phyloP scores from a whole-genome alignment of 257 asterid genomes.

The Ehretia macrophylla region DNA sequence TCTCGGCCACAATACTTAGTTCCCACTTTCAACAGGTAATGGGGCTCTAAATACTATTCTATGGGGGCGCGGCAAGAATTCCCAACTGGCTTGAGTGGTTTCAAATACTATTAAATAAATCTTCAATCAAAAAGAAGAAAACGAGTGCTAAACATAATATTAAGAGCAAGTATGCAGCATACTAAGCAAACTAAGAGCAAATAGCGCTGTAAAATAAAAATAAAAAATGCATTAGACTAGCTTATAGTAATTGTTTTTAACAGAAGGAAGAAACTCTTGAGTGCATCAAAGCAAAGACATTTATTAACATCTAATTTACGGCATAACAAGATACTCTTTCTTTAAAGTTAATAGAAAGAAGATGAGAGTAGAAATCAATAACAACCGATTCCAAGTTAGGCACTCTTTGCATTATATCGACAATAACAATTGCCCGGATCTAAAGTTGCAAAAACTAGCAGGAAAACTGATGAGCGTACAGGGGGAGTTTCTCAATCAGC shows the following conservation, averaged over 20 bases:
- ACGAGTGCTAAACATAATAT: no score
- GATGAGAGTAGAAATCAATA: no score
- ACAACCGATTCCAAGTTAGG: no score
- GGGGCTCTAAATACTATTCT: no score
- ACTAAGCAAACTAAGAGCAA: no score
- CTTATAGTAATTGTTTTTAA: neutral
- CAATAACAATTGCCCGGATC: neutral
- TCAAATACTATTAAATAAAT: no score
- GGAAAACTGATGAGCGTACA: neutral
- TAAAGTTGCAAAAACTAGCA: neutral
- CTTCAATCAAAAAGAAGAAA: no score
- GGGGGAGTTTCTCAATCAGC: slow-evolving; percentile 31
- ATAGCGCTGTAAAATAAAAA: no score
- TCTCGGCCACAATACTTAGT: no score
- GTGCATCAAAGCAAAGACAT: neutral
- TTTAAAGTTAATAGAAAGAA: neutral
- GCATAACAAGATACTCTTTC: neutral
- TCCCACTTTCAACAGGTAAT: no score
- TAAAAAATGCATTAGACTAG: neutral
- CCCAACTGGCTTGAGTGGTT: no score
- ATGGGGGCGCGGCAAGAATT: no score
- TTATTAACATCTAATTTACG: neutral
- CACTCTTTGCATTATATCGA: neutral
- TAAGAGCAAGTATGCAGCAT: neutral
- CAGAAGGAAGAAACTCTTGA: neutral